Evolutionary conservation across 176 grass and related monocot species (phyloP).

Genomic region (Bolboschoenus planiculmis): DNA sequence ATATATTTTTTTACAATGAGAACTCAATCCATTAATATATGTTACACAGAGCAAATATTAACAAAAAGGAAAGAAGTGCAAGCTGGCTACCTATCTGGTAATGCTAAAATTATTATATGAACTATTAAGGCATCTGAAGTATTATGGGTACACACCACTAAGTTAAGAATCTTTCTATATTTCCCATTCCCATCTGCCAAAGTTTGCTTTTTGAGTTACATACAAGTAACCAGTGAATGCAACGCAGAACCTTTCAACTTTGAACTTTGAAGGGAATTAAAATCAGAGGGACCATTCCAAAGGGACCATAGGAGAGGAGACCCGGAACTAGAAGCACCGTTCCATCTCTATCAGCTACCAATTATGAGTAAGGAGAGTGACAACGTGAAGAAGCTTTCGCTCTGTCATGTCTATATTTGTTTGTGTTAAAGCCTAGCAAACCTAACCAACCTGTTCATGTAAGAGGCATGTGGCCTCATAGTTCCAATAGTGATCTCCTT

Average conservation of each 20-base stretch:
- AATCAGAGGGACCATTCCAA: no score
- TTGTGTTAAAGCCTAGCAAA: slow-evolving; percentile 9
- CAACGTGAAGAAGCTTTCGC: neutral
- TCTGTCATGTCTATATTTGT: neutral
- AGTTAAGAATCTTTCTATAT: neutral
- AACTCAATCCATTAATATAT: neutral
- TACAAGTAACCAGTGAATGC: neutral
- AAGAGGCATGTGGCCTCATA: slow-evolving; percentile 2
- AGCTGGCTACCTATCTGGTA: no score
- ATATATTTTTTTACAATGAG: neutral
- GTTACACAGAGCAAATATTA: no score
- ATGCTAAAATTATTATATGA: no score
- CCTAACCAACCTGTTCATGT: neutral
- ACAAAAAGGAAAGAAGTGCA: no score
- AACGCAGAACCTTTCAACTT: neutral
- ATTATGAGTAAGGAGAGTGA: neutral
- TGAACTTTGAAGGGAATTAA: no score
- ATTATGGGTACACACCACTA: neutral
- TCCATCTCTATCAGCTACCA: neutral
- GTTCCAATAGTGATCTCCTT: neutral
- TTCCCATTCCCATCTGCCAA: neutral
- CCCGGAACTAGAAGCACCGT: no score
- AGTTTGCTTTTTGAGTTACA: neutral
- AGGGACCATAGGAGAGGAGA: no score
- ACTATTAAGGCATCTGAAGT: neutral